Conservation (phyloP, 2,329 filamentous ascomycete genomes). For the Aspergillus cejpii region DNA sequence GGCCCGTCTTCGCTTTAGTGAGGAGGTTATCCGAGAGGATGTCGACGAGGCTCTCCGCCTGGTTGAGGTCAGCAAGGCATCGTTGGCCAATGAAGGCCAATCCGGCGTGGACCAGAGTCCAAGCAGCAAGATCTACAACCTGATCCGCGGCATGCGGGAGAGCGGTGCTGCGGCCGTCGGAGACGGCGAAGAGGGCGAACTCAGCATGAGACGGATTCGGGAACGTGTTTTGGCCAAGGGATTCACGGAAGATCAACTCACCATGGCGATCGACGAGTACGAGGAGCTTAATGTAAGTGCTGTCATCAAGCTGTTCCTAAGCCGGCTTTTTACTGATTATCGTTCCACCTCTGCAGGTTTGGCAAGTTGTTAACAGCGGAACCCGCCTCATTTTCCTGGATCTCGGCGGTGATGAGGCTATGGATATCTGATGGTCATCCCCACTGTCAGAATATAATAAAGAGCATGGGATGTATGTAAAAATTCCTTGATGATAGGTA, state of each 20-base stretch:
- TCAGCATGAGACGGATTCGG: constrained; percentile 81
- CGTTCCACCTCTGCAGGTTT: constrained; percentile 49
- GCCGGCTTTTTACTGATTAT: constrained; percentile 35
- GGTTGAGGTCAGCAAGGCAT: constrained; percentile 89
- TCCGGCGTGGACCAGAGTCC: constrained; percentile 66
- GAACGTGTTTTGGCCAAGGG: constrained; percentile 92
- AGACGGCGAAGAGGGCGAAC: constrained; percentile 64
- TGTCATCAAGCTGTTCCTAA: not conserved
- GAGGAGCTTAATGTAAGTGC: constrained; percentile 76
- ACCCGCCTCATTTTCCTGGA: constrained; percentile 66
- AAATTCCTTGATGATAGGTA: constrained; percentile 18
- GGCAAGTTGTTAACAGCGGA: constrained; percentile 68
- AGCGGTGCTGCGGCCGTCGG: constrained; percentile 73
- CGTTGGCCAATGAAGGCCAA: constrained; percentile 64
- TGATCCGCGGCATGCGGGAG: constrained; percentile 82
- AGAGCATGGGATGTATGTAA: constrained; percentile 11
- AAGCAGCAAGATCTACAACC: constrained; percentile 86
- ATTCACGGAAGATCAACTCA: constrained; percentile 90
- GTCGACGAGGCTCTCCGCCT: constrained; percentile 91
- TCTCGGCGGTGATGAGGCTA: constrained; percentile 50
- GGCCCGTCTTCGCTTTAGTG: constrained; percentile 81
- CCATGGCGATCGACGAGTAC: constrained; percentile 82
- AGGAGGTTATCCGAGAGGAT: constrained; percentile 79
- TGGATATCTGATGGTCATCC: constrained; percentile 39
- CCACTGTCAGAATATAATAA: not conserved